Conservation (phyloP, 1,139 yeast species). For the Blastobotrys petasosporus region DNA sequence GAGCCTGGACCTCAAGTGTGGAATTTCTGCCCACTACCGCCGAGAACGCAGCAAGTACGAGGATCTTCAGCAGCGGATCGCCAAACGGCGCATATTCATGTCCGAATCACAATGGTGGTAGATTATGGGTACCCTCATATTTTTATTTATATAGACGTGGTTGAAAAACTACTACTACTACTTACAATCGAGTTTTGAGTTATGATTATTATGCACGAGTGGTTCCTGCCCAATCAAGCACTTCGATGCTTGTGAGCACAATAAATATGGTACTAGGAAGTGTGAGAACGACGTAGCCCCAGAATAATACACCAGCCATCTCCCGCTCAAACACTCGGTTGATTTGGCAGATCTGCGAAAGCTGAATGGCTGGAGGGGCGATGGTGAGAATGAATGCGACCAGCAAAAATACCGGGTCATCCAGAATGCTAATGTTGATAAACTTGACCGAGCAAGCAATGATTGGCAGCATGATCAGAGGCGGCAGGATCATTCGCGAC, state of each 20-base stretch:
- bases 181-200: too few relatives aligned
- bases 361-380: slow-evolving; percentile 81
- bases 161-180: too few relatives aligned
- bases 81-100: too few relatives aligned
- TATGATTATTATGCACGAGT: slow-evolving; percentile 12
- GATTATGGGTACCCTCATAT: too few relatives aligned
- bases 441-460: slow-evolving; percentile 63
- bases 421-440: slow-evolving; percentile 61
- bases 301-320: slow-evolving; percentile 81
- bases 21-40: too few relatives aligned
- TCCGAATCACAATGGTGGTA: too few relatives aligned
- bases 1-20: too few relatives aligned
- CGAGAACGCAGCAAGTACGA: too few relatives aligned
- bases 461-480: slow-evolving; percentile 58
- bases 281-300: slow-evolving; percentile 77
- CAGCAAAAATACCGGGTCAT: slow-evolving; percentile 76
- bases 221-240: slow-evolving; percentile 46
- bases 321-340: slow-evolving; percentile 72
- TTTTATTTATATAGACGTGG: too few relatives aligned
- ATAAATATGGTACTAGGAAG: slow-evolving; percentile 71
- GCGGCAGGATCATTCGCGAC: slow-evolving; percentile 73
- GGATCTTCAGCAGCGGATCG: too few relatives aligned
- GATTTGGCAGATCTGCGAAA: slow-evolving; percentile 74
- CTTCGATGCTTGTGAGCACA: slow-evolving; percentile 64
- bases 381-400: slow-evolving; percentile 70